These are phyloP conservation scores for Trametes sanguinea DNA, from an alignment of 768 basidiomycete genomes.

Conservation along the genomic window DNA sequence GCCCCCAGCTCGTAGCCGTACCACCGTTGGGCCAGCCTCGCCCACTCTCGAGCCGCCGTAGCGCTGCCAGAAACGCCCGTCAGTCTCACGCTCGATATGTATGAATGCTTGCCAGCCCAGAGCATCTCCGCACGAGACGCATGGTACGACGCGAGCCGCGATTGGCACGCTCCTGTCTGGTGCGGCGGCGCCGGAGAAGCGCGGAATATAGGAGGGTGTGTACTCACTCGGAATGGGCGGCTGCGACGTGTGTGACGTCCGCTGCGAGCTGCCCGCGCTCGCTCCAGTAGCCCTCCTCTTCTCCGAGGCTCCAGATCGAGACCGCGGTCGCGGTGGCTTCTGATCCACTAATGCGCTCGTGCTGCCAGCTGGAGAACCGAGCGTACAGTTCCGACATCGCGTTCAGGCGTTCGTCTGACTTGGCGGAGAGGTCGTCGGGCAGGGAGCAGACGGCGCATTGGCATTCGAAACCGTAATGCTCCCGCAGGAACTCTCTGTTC, in stretches of 20 bases:
- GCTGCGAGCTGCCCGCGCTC: conserved; percentile 64
- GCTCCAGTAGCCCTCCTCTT: conserved; percentile 66
- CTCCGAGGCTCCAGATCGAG: conserved; percentile 58
- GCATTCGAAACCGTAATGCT: conserved; percentile 61
- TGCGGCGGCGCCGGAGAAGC: neutral
- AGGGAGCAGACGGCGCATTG: conserved; percentile 61
- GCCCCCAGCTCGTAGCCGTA: conserved; percentile 56
- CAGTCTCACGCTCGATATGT: neutral
- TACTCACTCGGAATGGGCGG: conserved; percentile 64
- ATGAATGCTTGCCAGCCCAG: no score
- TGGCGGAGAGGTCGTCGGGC: conserved; percentile 44
- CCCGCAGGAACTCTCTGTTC: conserved; percentile 47
- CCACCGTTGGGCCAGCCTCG: conserved; percentile 51
- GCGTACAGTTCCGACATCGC: conserved; percentile 44
- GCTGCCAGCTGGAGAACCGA: conserved; percentile 53
- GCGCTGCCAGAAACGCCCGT: conserved; percentile 37
- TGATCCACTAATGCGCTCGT: conserved; percentile 43
- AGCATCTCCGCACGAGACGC: no score
- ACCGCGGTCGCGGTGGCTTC: conserved; percentile 52
- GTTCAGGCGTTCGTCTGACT: conserved; percentile 34
- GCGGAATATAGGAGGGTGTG: neutral
- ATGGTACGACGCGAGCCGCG: neutral
- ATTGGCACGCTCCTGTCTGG: neutral
- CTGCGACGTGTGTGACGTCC: conserved; percentile 61
- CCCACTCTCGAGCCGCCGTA: conserved; percentile 52